Evolutionary conservation across 257 asterid genomes (phyloP).

Genomic region (Capsicum baccatum): DNA sequence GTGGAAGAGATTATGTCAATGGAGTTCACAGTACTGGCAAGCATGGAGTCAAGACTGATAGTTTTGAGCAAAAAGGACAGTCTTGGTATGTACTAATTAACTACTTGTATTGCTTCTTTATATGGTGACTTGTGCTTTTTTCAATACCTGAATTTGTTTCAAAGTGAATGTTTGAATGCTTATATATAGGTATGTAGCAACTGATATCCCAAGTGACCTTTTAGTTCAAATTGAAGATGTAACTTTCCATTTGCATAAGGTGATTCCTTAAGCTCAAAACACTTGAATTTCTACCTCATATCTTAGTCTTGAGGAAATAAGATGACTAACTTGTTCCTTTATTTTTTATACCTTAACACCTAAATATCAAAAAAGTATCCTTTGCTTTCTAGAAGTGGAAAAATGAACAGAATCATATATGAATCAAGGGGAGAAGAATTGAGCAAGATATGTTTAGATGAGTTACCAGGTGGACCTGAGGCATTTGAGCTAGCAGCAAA

Average conservation of each 20-base stretch:
- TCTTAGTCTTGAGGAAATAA: background rate
- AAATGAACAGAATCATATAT: constrained; percentile 73
- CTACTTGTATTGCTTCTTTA: background rate
- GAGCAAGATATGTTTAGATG: constrained; percentile 59
- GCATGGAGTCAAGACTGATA: constrained; percentile 71
- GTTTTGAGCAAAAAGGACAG: constrained; percentile 87
- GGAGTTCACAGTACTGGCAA: constrained; percentile 64
- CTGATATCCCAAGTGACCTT: constrained; percentile 93
- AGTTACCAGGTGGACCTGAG: constrained; percentile 89
- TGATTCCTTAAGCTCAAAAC: constrained; percentile 33
- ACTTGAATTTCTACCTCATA: background rate
- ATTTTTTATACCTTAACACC: background rate
- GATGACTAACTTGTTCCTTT: constrained; percentile 30
- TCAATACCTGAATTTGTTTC: background rate
- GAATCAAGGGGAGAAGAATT: constrained; percentile 65
- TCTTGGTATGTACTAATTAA: constrained; percentile 61
- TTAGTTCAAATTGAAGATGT: constrained; percentile 80
- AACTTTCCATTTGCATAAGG: constrained; percentile 92
- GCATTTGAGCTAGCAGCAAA: constrained; percentile 91
- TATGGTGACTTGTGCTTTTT: background rate
- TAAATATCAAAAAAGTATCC: constrained; percentile 59
- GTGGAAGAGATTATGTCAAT: constrained; percentile 63
- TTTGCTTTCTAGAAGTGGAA: constrained; percentile 87
- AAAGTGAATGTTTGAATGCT: background rate
- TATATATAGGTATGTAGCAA: constrained; percentile 70